A percentile compares a stretch with the other conserved stretches of the same genome.
phyloP scores from a whole-genome alignment of 352 stramenopile species.

The Phytophthora pini region DNA sequence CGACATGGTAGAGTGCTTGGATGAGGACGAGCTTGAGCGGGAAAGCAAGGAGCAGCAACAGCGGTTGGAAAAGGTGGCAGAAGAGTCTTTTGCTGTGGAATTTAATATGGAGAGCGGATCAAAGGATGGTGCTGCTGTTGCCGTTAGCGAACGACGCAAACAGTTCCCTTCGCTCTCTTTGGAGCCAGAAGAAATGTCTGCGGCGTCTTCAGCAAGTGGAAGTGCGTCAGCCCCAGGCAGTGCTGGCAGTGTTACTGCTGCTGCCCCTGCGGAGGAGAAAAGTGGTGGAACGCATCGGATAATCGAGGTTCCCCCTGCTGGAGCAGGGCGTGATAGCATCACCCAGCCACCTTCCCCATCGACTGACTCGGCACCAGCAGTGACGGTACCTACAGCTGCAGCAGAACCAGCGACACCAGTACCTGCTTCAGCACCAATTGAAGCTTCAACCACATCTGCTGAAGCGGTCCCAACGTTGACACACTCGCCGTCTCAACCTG shows the following conservation, averaged over 20 bases:
- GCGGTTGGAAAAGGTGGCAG: constrained; percentile 55
- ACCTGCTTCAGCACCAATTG: constrained; percentile 1
- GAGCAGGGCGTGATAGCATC: constrained; percentile 24
- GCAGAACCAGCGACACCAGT: not conserved
- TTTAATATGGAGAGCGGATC: constrained; percentile 83
- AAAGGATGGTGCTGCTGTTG: constrained; percentile 40
- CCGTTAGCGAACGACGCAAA: constrained; percentile 51
- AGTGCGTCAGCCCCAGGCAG: constrained; percentile 25
- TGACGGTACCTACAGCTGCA: not conserved
- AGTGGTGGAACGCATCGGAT: constrained; percentile 50
- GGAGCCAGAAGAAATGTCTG: constrained; percentile 58
- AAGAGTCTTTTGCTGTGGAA: constrained; percentile 69
- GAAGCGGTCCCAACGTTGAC: constrained; percentile 18
- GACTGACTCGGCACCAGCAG: constrained; percentile 3
- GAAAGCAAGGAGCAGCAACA: constrained; percentile 60
- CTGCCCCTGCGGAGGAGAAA: constrained; percentile 55
- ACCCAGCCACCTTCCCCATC: constrained; percentile 18
- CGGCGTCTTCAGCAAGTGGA: constrained; percentile 30
- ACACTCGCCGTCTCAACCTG: constrained; percentile 25
- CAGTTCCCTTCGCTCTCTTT: constrained; percentile 63
- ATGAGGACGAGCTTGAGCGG: constrained; percentile 71
- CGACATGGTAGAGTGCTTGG: constrained; percentile 77
- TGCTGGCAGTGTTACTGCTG: constrained; percentile 17
- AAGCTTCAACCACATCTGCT: not conserved
- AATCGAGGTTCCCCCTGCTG: constrained; percentile 37